These are phyloP conservation scores for Russula abietina DNA, from an alignment of 768 basidiomycete species.

Conservation along the genomic window DNA sequence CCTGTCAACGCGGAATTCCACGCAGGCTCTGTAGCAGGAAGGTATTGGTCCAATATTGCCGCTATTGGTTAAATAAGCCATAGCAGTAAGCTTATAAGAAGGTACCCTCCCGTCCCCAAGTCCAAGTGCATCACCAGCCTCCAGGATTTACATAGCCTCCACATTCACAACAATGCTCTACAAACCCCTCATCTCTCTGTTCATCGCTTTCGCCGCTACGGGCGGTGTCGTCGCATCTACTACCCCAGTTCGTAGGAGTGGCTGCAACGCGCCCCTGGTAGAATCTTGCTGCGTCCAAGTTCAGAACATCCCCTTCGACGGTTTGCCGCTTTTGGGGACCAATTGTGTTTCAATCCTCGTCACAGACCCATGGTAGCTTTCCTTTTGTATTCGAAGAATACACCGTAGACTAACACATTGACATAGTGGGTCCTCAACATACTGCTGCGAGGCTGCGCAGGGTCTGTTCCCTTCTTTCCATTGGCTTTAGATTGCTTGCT, in stretches of 20 bases:
- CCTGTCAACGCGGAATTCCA: conserved; percentile 8
- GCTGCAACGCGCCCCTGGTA: no score
- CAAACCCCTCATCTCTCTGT: conserved; percentile 10
- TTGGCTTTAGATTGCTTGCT: not conserved
- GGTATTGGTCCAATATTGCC: not conserved
- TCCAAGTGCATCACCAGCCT: conserved; percentile 4
- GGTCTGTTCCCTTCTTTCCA: not conserved
- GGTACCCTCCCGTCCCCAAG: not conserved
- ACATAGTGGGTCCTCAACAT: no score
- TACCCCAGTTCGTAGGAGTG: conserved; percentile 3
- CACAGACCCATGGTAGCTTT: not conserved
- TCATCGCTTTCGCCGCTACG: not conserved
- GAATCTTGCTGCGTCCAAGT: no score
- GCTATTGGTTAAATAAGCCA: not conserved
- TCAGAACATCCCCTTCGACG: no score
- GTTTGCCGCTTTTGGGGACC: no score
- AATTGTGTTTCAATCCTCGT: no score
- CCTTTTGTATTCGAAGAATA: not conserved
- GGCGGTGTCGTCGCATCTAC: conserved; percentile 1
- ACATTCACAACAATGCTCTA: conserved; percentile 3
- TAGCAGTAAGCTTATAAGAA: conserved; percentile 3
- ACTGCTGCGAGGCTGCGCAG: not conserved
- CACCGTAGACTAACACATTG: not conserved
- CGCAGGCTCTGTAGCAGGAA: conserved; percentile 1
- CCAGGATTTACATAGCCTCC: conserved; percentile 1